phyloP scores from a whole-genome alignment of 2,329 filamentous ascomycete species.

The Cercospora sp. region DNA sequence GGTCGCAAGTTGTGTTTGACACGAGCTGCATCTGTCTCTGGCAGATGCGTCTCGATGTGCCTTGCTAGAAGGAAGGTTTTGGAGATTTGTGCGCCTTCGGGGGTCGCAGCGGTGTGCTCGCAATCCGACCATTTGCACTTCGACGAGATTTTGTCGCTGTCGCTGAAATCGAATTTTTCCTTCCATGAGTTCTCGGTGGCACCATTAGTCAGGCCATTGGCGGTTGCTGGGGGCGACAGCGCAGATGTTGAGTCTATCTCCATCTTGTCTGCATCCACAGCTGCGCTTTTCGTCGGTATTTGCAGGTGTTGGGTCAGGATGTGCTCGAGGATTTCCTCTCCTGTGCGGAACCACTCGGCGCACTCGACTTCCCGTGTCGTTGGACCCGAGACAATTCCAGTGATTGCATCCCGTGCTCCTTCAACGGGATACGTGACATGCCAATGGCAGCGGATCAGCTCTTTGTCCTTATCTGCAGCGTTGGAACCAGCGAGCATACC shows the following conservation, averaged over 20 bases:
- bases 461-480: constrained; percentile 35
- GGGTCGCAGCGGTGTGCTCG: constrained; percentile 53
- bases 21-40: constrained; percentile 43
- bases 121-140: constrained; percentile 70
- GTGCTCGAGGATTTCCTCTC: constrained; percentile 71
- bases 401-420: constrained; percentile 46
- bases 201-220: constrained; percentile 29
- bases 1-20: constrained; percentile 32
- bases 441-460: constrained; percentile 37
- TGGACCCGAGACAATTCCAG: constrained; percentile 51
- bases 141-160: constrained; percentile 46
- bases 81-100: constrained; percentile 19
- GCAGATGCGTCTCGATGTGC: constrained; percentile 70
- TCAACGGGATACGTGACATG: constrained; percentile 28
- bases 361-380: constrained; percentile 41
- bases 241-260: constrained; percentile 35
- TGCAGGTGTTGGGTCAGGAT: constrained; percentile 65
- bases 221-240: constrained; percentile 17
- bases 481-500: constrained; percentile 31
- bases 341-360: constrained; percentile 61
- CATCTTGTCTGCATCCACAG: constrained; percentile 52
- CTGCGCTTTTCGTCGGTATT: constrained; percentile 53
- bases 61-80: constrained; percentile 36
- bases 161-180: constrained; percentile 35
- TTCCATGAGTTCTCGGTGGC: constrained; percentile 12